Percentiles rank a stretch among this genome's conserved stretches.
Conservation (phyloP, 2,329 filamentous ascomycete species). For the Aspergillus sojae region DNA sequence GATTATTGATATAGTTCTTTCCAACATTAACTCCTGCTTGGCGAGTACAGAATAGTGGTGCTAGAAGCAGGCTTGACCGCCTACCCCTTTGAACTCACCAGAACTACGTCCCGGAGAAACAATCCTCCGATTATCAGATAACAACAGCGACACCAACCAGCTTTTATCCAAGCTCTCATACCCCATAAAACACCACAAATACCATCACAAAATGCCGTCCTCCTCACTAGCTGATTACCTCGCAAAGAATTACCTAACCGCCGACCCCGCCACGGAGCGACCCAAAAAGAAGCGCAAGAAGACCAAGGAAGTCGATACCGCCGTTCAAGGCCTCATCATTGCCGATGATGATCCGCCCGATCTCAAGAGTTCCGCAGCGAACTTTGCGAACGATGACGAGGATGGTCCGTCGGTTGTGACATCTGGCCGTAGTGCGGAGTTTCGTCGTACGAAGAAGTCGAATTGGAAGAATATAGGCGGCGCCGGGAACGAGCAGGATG, state of each 20-base stretch:
- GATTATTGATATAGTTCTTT: too few relatives aligned
- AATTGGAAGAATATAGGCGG: slow-evolving; percentile 74
- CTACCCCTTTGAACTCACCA: background rate
- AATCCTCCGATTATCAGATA: slow-evolving; percentile 1
- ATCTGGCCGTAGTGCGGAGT: slow-evolving; percentile 47
- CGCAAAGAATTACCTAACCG: slow-evolving; percentile 84
- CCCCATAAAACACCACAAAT: background rate
- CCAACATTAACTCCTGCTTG: too few relatives aligned
- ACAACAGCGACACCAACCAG: background rate
- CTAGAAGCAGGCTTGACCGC: background rate
- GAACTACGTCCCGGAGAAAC: background rate
- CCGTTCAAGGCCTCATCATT: slow-evolving; percentile 43
- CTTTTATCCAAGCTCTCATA: background rate
- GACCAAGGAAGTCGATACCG: slow-evolving; percentile 50
- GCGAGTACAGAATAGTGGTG: too few relatives aligned
- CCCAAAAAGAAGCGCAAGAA: slow-evolving; percentile 62
- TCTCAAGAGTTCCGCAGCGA: slow-evolving; percentile 32
- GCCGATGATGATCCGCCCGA: slow-evolving; percentile 45
- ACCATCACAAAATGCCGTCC: slow-evolving; percentile 49
- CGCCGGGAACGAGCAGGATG: slow-evolving; percentile 57
- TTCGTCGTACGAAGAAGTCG: slow-evolving; percentile 76
- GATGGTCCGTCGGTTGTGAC: slow-evolving; percentile 36
- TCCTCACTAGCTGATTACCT: slow-evolving; percentile 76
- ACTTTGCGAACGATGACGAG: slow-evolving; percentile 37
- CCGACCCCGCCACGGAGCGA: slow-evolving; percentile 53